A percentile compares a stretch with the other conserved stretches of the same genome.
These are phyloP conservation scores for Saussurea involucrata DNA, from an alignment of 129 eudicot species.

Conservation along the genomic window DNA sequence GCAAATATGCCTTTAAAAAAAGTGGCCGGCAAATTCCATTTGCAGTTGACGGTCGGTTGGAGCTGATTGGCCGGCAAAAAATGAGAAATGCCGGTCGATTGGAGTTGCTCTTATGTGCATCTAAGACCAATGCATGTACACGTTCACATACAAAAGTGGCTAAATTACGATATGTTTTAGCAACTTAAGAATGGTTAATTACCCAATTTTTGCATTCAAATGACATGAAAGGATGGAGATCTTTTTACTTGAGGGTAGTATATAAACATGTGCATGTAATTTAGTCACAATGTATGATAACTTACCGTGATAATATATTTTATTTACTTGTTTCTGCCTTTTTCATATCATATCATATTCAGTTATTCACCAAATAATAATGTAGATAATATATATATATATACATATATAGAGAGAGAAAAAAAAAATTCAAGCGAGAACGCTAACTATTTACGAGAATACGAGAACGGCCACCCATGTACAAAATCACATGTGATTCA, in stretches of 20 bases:
- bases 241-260: not conserved
- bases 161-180: too few species aligned
- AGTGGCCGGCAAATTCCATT: too few species aligned
- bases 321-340: not conserved
- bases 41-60: too few species aligned
- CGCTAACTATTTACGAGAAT: too few species aligned
- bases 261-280: not conserved
- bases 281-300: not conserved
- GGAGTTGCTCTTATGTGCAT: too few species aligned
- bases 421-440: too few species aligned
- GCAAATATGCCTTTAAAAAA: too few species aligned
- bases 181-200: not conserved
- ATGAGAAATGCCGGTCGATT: too few species aligned
- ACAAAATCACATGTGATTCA: too few species aligned
- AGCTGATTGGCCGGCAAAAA: too few species aligned
- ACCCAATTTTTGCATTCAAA: not conserved
- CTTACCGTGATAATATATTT: not conserved
- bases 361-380: not conserved
- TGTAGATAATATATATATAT: not conserved
- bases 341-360: not conserved
- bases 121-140: not conserved
- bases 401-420: too few species aligned
- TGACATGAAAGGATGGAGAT: not conserved
- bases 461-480: too few species aligned
- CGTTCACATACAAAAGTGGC: not conserved